These are phyloP conservation scores for Scleroderma citrinum DNA, from an alignment of 768 basidiomycete species.

Conservation along the genomic window DNA sequence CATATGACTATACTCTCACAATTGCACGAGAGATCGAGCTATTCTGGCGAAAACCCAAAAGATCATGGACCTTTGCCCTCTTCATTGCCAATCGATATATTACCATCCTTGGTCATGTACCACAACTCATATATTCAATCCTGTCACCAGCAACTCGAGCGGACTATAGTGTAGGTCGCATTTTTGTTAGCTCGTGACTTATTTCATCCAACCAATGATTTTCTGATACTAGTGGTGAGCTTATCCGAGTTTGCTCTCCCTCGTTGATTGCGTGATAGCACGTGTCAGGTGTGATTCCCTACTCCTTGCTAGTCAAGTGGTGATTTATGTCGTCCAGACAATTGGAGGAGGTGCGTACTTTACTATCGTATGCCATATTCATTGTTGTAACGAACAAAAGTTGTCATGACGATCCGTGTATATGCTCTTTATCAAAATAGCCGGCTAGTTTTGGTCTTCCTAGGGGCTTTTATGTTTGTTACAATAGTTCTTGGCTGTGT, in stretches of 20 bases:
- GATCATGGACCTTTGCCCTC: constrained; percentile 30
- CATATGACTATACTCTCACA: constrained; percentile 45
- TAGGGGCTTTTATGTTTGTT: not conserved
- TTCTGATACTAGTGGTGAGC: no score
- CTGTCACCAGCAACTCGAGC: constrained; percentile 8
- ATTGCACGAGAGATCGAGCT: constrained; percentile 36
- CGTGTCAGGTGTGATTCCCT: no score
- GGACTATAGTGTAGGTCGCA: not conserved
- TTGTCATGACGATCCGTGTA: constrained; percentile 16
- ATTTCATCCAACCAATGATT: no score
- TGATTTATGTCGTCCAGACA: constrained; percentile 5
- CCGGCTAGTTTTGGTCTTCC: not conserved
- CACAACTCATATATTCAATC: constrained; percentile 27
- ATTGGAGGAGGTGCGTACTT: constrained; percentile 5
- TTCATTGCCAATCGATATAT: constrained; percentile 41
- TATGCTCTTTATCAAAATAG: constrained; percentile 14
- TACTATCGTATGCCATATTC: not conserved
- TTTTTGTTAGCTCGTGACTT: not conserved
- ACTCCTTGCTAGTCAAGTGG: no score
- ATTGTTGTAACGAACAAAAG: not conserved
- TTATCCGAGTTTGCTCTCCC: no score
- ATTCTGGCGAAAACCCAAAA: constrained; percentile 34
- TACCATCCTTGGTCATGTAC: constrained; percentile 31
- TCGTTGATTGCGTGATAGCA: no score
- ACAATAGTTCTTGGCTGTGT: constrained; percentile 4